Percentiles rank a stretch among this genome's conserved stretches.
Evolutionary conservation across 768 basidiomycete genomes (phyloP).

Genomic region (Gyrodon lividus): DNA sequence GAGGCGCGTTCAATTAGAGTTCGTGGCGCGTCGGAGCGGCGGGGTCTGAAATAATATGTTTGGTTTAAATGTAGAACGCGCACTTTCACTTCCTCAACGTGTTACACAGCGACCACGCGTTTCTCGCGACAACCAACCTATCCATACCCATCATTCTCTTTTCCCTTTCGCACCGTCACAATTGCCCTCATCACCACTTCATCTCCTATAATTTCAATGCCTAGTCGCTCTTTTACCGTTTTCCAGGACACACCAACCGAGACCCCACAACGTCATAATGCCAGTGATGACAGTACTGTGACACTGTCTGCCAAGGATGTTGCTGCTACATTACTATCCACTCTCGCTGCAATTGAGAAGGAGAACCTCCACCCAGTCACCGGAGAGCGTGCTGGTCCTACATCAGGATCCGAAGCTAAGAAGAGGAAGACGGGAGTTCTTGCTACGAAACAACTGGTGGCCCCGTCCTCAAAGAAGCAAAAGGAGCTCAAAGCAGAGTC

Average conservation of each 20-base stretch:
- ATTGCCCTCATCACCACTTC: slow-evolving; percentile 6
- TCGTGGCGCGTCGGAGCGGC: slow-evolving; percentile 31
- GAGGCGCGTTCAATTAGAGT: slow-evolving; percentile 9
- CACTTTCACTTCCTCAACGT: slow-evolving; percentile 29
- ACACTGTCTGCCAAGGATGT: slow-evolving; percentile 21
- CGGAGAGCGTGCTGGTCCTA: slow-evolving; percentile 53
- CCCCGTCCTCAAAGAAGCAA: slow-evolving; percentile 40
- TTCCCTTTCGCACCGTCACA: slow-evolving; percentile 1
- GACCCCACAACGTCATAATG: slow-evolving; percentile 30
- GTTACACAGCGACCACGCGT: slow-evolving; percentile 31
- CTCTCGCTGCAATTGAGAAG: slow-evolving; percentile 55
- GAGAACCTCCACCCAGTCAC: slow-evolving; percentile 79
- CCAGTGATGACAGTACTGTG: slow-evolving; percentile 21
- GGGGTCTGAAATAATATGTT: slow-evolving; percentile 32
- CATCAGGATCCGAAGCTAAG: slow-evolving; percentile 41
- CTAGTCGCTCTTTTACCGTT: slow-evolving; percentile 59
- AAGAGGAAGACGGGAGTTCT: slow-evolving; percentile 66
- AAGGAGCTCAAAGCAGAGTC: slow-evolving; percentile 44
- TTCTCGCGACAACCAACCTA: slow-evolving; percentile 5
- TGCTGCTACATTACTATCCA: slow-evolving; percentile 35
- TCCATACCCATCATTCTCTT: slow-evolving; percentile 1
- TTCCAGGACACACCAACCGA: slow-evolving; percentile 56
- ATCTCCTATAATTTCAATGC: slow-evolving; percentile 39
- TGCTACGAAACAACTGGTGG: slow-evolving; percentile 47
- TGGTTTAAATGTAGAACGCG: slow-evolving; percentile 26